phyloP scores from a whole-genome alignment of 106 monocot species.

The Gastrodia elata region DNA sequence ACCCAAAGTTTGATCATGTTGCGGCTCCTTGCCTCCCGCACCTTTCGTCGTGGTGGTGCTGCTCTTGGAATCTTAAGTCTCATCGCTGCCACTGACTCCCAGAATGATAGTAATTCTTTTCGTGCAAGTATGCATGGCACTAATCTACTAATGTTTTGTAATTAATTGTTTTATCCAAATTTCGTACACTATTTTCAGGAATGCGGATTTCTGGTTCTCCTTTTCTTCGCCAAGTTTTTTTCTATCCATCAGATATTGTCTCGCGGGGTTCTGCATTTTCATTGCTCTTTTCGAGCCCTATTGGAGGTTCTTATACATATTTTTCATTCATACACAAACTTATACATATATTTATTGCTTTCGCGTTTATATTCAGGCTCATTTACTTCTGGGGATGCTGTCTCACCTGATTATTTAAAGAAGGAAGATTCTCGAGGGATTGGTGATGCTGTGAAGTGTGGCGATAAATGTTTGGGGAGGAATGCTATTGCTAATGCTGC shows the following conservation, averaged over 20 bases:
- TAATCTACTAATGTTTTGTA: background rate
- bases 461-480: slow-evolving; percentile 44
- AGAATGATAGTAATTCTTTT: background rate
- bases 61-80: slow-evolving; percentile 14
- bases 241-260: background rate
- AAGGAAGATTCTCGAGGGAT: slow-evolving; percentile 16
- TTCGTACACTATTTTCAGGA: background rate
- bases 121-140: slow-evolving; percentile 1
- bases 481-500: slow-evolving; percentile 68
- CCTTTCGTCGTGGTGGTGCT: background rate
- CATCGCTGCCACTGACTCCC: background rate
- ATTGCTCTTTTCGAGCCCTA: slow-evolving; percentile 1
- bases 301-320: slow-evolving; percentile 5
- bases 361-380: background rate
- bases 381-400: slow-evolving; percentile 3
- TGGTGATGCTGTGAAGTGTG: slow-evolving; percentile 19
- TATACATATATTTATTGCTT: background rate
- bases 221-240: slow-evolving; percentile 17
- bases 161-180: background rate
- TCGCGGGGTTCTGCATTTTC: background rate
- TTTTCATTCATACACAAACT: background rate
- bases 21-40: background rate
- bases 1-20: background rate
- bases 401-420: slow-evolving; percentile 1
- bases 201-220: slow-evolving; percentile 11